Evolutionary conservation across 2,329 filamentous ascomycete species (phyloP).

Genomic region (Samsoniella hepiali): DNA sequence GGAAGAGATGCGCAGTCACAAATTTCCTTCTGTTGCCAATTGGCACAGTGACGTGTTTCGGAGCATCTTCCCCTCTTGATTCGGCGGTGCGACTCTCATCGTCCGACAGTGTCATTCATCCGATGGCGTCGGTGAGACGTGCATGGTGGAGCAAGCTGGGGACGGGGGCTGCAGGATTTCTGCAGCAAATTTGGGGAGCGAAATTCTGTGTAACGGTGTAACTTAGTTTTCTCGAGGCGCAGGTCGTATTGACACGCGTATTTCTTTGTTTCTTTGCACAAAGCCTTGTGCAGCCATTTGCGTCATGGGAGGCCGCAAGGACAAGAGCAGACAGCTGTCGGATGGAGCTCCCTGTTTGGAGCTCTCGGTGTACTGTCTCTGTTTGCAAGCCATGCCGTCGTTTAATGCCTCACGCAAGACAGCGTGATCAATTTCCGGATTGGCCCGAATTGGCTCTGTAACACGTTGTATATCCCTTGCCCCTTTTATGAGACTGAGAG

Average conservation of each 20-base stretch:
- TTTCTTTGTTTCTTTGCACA: not conserved
- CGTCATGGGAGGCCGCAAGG: not conserved
- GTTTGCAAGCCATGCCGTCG: not conserved
- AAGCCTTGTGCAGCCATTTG: not conserved
- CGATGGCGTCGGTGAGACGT: slow-evolving; percentile 13
- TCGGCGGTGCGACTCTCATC: not conserved
- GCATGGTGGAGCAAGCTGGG: slow-evolving; percentile 3
- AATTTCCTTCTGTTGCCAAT: not conserved
- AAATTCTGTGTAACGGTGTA: not conserved
- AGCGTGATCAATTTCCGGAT: slow-evolving; percentile 5
- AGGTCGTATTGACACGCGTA: not conserved
- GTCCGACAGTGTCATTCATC: slow-evolving; percentile 6
- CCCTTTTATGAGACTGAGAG: not conserved
- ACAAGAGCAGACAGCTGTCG: not conserved
- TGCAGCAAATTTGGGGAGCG: not conserved
- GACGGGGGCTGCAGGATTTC: not conserved
- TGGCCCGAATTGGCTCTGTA: not conserved
- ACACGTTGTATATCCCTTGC: not conserved
- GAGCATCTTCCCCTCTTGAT: not conserved
- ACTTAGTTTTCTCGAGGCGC: not conserved
- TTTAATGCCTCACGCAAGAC: slow-evolving; percentile 12
- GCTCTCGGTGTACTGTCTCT: slow-evolving; percentile 1
- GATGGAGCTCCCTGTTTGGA: not conserved
- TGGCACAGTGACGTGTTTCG: not conserved
- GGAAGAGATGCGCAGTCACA: not conserved